Conservation (phyloP, 2,329 filamentous ascomycete genomes). For the Aureobasidium subglaciale region DNA sequence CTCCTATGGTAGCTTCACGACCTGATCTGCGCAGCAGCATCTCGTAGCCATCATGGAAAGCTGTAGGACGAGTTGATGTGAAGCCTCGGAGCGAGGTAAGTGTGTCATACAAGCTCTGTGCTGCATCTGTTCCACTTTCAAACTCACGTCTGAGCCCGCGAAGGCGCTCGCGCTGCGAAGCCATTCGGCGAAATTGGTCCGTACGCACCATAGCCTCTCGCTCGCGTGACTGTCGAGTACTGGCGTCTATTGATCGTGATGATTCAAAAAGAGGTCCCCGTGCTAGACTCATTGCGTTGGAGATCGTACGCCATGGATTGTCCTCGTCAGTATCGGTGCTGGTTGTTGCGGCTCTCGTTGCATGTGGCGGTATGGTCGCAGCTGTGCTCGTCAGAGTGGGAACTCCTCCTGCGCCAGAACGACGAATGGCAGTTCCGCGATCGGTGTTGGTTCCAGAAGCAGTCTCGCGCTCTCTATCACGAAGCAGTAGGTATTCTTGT, state of each 20-base stretch:
- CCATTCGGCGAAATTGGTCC: slow-evolving; percentile 10
- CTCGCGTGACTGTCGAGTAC: slow-evolving; percentile 3
- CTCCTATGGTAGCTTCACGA: slow-evolving; percentile 24
- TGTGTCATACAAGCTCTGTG: slow-evolving; percentile 10
- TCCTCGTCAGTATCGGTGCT: slow-evolving; percentile 25
- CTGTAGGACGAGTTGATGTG: neutral
- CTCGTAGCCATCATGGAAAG: slow-evolving; percentile 9
- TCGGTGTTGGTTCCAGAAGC: neutral
- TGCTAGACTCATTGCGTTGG: slow-evolving; percentile 36
- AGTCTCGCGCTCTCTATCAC: slow-evolving; percentile 11
- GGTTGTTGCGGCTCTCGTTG: neutral
- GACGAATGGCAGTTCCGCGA: neutral
- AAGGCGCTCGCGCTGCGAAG: slow-evolving; percentile 11
- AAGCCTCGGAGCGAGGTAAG: slow-evolving; percentile 7
- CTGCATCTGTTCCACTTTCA: slow-evolving; percentile 6
- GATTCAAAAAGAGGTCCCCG: slow-evolving; percentile 30
- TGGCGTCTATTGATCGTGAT: slow-evolving; percentile 15
- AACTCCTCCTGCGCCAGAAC: neutral
- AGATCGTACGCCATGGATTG: slow-evolving; percentile 42
- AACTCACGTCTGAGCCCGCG: slow-evolving; percentile 5
- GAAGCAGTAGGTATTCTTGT: slow-evolving; percentile 12
- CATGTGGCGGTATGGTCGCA: slow-evolving; percentile 13
- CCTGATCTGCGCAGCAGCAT: slow-evolving; percentile 4
- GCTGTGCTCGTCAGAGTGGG: neutral
- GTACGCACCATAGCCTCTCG: slow-evolving; percentile 4